Evolutionary conservation across 78 protist species (phyloP).

Genomic region (Dictyostelium citrinum): DNA sequence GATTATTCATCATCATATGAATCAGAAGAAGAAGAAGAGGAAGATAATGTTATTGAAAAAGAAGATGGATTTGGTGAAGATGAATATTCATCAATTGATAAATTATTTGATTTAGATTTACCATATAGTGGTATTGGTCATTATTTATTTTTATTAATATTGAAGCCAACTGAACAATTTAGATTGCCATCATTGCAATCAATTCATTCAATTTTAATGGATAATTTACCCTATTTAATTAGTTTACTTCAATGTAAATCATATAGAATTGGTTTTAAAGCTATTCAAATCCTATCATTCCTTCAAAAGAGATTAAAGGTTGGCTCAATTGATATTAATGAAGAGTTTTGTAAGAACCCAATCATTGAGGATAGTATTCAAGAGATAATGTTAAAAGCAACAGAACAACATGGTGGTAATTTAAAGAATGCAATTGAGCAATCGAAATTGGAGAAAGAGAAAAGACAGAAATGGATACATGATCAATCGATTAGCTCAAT

Average conservation of each 20-base stretch:
- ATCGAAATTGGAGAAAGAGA: neutral
- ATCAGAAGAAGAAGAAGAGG: neutral
- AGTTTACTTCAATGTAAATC: conserved; percentile 18
- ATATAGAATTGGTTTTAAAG: conserved; percentile 43
- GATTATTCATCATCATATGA: neutral
- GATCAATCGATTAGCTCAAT: neutral
- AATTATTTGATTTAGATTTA: conserved; percentile 28
- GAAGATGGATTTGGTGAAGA: conserved; percentile 20
- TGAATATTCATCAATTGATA: conserved; percentile 1
- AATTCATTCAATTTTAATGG: neutral
- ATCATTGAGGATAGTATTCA: neutral
- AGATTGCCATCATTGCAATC: conserved; percentile 37
- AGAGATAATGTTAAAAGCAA: neutral
- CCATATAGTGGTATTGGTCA: conserved; percentile 58
- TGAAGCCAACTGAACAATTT: conserved; percentile 34
- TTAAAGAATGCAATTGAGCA: neutral
- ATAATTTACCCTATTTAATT: conserved; percentile 50
- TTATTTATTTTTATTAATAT: conserved; percentile 1
- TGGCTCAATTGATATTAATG: neutral
- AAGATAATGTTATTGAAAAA: neutral
- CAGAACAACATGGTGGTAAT: neutral
- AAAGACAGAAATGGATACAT: conserved; percentile 1
- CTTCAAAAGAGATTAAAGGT: conserved; percentile 43
- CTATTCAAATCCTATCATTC: conserved; percentile 66
- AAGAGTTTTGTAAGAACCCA: conserved; percentile 12